Evolutionary conservation across 345 rosid species (phyloP), one percentile per base, ranked within the genome.

Genomic region (Citrus trifoliata): DNA sequence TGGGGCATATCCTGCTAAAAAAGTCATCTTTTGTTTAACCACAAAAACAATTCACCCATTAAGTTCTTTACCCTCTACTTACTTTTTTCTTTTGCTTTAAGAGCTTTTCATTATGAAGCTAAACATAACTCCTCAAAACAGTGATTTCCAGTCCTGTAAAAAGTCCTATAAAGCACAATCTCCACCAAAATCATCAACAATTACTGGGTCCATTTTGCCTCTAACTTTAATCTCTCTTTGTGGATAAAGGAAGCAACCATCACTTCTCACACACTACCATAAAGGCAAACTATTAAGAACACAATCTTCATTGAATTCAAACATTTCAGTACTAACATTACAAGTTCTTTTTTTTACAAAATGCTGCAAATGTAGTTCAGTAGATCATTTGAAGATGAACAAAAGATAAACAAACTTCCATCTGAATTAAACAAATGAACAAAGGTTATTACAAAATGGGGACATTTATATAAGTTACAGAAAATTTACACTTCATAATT

Each of bases 401-500:
- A 75, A 56, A 59, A 27, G 59, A 69, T 55, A 32, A 65, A 51
- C 40, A 71, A 70, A 30, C 78, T 75, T 14, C 32, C 30, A 9
- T 10, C 25, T 18, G 48, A 48, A 53, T 53, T 65, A 53, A 27
- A 24, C n/a, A 9, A 27, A 30, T 32, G 5, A 61, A 67, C n/a
- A 46, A 75, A 30, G 55, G 27, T 68, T 60, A 79, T 80, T 73
- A 76, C 71, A 82, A 84, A 72, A 70, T 65, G 78, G 25, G 80
- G 80, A 82, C 73, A 53, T 80, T 82, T 73, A 78, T 75, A 78
- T 86, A 87, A 86, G 74, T 86, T 86, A 89, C 87, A 83, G 70
- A 62, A 51, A 68, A 89, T 89, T 87, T 89, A 89, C 92, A 89
- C 79, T 87, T 83, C 64, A 87, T 79, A 83, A 83, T 86, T 79